Percentiles rank a stretch among this genome's conserved stretches.
Conservation (phyloP, 192 early-diverging fungal genomes). For the Coemansia sp. region DNA sequence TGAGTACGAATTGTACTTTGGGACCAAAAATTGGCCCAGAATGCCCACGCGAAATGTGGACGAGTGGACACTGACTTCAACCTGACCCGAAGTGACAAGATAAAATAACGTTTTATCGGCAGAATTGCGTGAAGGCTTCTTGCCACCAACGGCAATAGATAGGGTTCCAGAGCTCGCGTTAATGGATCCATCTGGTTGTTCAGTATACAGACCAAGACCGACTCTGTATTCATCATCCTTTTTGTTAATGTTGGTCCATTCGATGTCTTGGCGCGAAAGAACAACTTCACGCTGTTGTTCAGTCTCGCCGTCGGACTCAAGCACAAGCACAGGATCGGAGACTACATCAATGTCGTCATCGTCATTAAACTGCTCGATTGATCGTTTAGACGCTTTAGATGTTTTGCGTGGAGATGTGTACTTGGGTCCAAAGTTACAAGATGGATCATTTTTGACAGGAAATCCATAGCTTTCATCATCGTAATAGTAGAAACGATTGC, state of each 20-base stretch:
- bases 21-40: conserved; percentile 44
- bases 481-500: conserved; percentile 43
- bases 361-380: conserved; percentile 22
- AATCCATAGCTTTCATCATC: conserved; percentile 50
- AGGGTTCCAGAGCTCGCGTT: conserved; percentile 27
- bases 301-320: conserved; percentile 16
- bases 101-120: conserved; percentile 23
- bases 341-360: conserved; percentile 39
- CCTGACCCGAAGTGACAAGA: conserved; percentile 39
- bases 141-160: conserved; percentile 28
- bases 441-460: conserved; percentile 17
- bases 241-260: conserved; percentile 21
- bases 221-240: conserved; percentile 26
- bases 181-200: conserved; percentile 13
- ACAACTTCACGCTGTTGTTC: conserved; percentile 18
- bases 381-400: conserved; percentile 1
- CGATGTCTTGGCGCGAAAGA: conserved; percentile 32
- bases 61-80: conserved; percentile 32
- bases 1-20: conserved; percentile 31
- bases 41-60: conserved; percentile 33
- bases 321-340: conserved; percentile 10
- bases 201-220: conserved; percentile 26
- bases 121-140: conserved; percentile 31
- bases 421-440: conserved; percentile 24
- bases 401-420: conserved; percentile 3